Evolutionary conservation across 345 rosid species (phyloP).

Genomic region (Gossypium ekmanianum): DNA sequence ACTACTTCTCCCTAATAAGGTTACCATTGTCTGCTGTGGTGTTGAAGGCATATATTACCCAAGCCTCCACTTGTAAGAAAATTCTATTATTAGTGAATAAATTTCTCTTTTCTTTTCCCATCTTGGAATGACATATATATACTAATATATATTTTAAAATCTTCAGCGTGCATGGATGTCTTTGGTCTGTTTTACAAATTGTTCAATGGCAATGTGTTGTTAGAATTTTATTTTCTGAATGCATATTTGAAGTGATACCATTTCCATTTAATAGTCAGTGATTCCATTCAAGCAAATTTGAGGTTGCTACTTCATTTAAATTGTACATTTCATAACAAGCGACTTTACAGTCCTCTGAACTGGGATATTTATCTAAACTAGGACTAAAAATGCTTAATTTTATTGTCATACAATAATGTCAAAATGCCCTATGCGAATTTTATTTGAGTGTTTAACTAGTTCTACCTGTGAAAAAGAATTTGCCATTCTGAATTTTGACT

Average conservation of each 20-base stretch:
- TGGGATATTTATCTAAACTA: slow-evolving; percentile 6
- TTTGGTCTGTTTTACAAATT: slow-evolving; percentile 1
- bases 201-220: not conserved
- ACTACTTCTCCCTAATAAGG: slow-evolving; percentile 68
- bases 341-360: not conserved
- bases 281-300: not conserved
- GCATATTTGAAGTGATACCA: not conserved
- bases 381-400: not conserved
- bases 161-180: not conserved
- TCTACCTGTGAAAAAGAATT: not conserved
- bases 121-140: not conserved
- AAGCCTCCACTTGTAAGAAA: slow-evolving; percentile 85
- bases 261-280: slow-evolving; percentile 8
- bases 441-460: slow-evolving; percentile 11
- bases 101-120: slow-evolving; percentile 6
- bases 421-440: not conserved
- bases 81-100: not conserved
- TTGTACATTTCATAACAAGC: not conserved
- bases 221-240: not conserved
- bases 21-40: slow-evolving; percentile 77
- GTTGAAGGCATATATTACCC: slow-evolving; percentile 92
- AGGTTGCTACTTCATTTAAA: slow-evolving; percentile 4
- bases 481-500: not conserved
- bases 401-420: not conserved
- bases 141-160: not conserved